Evolutionary conservation across 1,284 basidiomycete genomes (phyloP).

Genomic region (Ustilago lituana): DNA sequence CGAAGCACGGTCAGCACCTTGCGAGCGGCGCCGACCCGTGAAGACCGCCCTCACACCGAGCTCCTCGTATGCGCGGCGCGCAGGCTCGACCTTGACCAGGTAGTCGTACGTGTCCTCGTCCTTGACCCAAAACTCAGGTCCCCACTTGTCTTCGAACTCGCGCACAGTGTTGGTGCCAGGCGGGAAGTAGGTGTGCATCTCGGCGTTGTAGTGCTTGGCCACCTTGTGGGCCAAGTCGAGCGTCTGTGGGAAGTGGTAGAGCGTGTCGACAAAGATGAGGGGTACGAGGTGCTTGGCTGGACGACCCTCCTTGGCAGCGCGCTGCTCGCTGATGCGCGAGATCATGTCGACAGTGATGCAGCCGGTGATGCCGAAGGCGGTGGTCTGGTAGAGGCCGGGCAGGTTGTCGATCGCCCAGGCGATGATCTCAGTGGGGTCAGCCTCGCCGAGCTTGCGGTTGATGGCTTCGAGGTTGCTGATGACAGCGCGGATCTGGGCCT

Average conservation of each 20-base stretch:
- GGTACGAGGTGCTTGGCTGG: slow-evolving; percentile 61
- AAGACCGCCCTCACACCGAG: slow-evolving; percentile 87
- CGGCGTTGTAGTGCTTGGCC: slow-evolving; percentile 78
- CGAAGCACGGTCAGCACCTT: slow-evolving; percentile 85
- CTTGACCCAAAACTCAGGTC: slow-evolving; percentile 84
- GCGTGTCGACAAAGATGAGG: slow-evolving; percentile 75
- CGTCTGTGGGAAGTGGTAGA: slow-evolving; percentile 96
- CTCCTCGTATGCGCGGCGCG: slow-evolving; percentile 83
- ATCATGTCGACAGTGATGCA: slow-evolving; percentile 66
- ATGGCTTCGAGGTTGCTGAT: slow-evolving; percentile 56
- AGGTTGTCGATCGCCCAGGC: slow-evolving; percentile 66
- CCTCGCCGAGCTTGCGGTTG: slow-evolving; percentile 61
- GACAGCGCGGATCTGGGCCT: slow-evolving; percentile 45
- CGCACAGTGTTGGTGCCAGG: slow-evolving; percentile 75
- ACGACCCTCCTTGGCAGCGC: slow-evolving; percentile 42
- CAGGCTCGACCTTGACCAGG: slow-evolving; percentile 94
- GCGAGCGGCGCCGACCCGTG: slow-evolving; percentile 89
- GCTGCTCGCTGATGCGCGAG: slow-evolving; percentile 55
- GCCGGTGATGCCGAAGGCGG: slow-evolving; percentile 66
- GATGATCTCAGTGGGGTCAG: slow-evolving; percentile 61
- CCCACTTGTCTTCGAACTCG: slow-evolving; percentile 85
- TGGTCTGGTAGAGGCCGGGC: slow-evolving; percentile 66
- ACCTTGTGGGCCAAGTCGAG: slow-evolving; percentile 85
- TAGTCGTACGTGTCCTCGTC: slow-evolving; percentile 92
- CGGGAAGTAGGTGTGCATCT: slow-evolving; percentile 83